Evolutionary conservation across 345 rosid genomes (phyloP).

Genomic region (Salix purpurea): DNA sequence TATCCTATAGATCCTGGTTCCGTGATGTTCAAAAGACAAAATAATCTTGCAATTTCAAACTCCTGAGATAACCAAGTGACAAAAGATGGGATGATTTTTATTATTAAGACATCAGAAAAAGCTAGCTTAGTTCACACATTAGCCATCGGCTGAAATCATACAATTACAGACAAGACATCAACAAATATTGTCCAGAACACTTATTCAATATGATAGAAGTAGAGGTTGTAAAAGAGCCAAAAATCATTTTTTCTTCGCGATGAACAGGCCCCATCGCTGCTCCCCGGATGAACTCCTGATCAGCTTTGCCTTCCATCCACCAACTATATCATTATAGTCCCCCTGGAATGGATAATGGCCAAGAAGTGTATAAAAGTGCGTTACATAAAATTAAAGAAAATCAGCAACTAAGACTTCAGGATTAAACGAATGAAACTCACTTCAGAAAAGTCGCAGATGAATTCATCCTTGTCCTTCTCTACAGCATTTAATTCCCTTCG

Average conservation of each 20-base stretch:
- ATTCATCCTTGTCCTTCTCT: slow-evolving; percentile 71
- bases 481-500: slow-evolving; percentile 54
- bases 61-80: no score
- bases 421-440: slow-evolving; percentile 27
- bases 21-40: no score
- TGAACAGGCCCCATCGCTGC: slow-evolving; percentile 76
- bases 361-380: background rate
- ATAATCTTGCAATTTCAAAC: no score
- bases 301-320: slow-evolving; percentile 77
- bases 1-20: no score
- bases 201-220: background rate
- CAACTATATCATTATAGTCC: slow-evolving; percentile 67
- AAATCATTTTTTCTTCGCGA: slow-evolving; percentile 33
- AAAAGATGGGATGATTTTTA: background rate
- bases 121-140: background rate
- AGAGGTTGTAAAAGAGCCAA: background rate
- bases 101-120: background rate
- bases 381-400: background rate
- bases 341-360: slow-evolving; percentile 37
- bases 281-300: slow-evolving; percentile 65
- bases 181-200: background rate
- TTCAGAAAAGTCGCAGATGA: slow-evolving; percentile 71
- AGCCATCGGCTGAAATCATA: background rate
- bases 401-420: background rate
- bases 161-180: background rate